A percentile compares a stretch with the other conserved stretches of the same genome.
Evolutionary conservation across 805 yeast genomes (phyloP).

Genomic region (Blastobotrys robertii): DNA sequence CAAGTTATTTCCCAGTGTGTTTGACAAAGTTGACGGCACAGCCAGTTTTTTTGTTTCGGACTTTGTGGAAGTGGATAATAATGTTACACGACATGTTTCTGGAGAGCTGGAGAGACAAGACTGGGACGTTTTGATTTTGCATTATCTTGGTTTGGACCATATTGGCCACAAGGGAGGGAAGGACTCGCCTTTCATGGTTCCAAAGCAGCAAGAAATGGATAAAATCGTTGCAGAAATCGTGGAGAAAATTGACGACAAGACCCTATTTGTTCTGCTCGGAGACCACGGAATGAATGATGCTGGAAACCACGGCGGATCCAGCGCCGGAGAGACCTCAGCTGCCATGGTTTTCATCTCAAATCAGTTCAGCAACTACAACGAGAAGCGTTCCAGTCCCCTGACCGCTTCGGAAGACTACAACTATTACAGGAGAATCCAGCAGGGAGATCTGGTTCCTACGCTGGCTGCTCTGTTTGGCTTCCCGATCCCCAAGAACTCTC

Average conservation of each 20-base stretch:
- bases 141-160: slow-evolving; percentile 90
- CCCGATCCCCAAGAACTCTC: slow-evolving; percentile 60
- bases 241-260: slow-evolving; percentile 32
- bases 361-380: slow-evolving; percentile 32
- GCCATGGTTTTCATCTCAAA: slow-evolving; percentile 65
- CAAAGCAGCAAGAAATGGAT: slow-evolving; percentile 85
- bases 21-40: slow-evolving; percentile 70
- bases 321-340: slow-evolving; percentile 85
- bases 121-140: slow-evolving; percentile 86
- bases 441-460: slow-evolving; percentile 68
- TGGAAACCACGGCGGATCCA: slow-evolving; percentile 96
- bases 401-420: slow-evolving; percentile 34
- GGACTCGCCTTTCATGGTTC: slow-evolving; percentile 63
- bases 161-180: slow-evolving; percentile 98
- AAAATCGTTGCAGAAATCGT: slow-evolving; percentile 45
- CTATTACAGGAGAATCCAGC: slow-evolving; percentile 47
- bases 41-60: slow-evolving; percentile 92
- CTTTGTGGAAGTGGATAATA: slow-evolving; percentile 85
- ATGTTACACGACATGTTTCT: slow-evolving; percentile 82
- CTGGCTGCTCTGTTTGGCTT: slow-evolving; percentile 49
- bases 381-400: slow-evolving; percentile 3
- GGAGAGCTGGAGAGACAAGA: slow-evolving; percentile 36
- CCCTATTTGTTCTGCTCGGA: slow-evolving; percentile 70
- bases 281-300: slow-evolving; percentile 96
- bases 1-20: slow-evolving; percentile 68